These are phyloP conservation scores for Puccinia hordei DNA, from an alignment of 1,284 basidiomycete genomes.

Conservation along the genomic window DNA sequence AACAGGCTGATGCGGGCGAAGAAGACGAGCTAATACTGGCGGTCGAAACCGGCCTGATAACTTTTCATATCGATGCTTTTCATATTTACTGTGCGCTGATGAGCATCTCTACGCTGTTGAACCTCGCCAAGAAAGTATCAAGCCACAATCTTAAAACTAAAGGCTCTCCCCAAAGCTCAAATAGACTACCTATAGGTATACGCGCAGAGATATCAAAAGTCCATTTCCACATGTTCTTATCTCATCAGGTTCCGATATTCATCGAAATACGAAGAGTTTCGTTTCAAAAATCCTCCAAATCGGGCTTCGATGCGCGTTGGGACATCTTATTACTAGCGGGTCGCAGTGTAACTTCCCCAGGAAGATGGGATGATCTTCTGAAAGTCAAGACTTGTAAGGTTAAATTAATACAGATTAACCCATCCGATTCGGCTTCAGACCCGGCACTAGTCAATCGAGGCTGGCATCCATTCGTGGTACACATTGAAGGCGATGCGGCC, in stretches of 20 bases:
- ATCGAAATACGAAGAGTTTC: slow-evolving; percentile 44
- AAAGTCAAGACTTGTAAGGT: slow-evolving; percentile 69
- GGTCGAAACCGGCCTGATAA: slow-evolving; percentile 24
- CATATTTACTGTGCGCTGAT: slow-evolving; percentile 75
- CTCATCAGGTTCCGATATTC: slow-evolving; percentile 47
- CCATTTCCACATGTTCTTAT: slow-evolving; percentile 41
- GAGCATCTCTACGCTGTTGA: slow-evolving; percentile 64
- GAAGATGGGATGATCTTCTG: slow-evolving; percentile 77
- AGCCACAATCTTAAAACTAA: slow-evolving; percentile 35
- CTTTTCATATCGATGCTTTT: slow-evolving; percentile 66
- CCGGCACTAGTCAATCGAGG: slow-evolving; percentile 55
- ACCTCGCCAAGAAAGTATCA: slow-evolving; percentile 53
- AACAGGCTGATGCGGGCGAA: slow-evolving; percentile 17
- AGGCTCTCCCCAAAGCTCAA: neutral
- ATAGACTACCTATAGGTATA: slow-evolving; percentile 45
- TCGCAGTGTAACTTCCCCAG: slow-evolving; percentile 59
- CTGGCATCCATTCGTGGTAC: slow-evolving; percentile 56
- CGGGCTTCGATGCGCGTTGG: slow-evolving; percentile 56
- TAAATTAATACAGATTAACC: slow-evolving; percentile 57
- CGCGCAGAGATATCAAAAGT: slow-evolving; percentile 53
- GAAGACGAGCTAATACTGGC: slow-evolving; percentile 48
- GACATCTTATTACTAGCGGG: slow-evolving; percentile 62
- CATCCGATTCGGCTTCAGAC: slow-evolving; percentile 17
- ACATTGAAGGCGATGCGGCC: slow-evolving; percentile 68
- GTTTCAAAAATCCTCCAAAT: slow-evolving; percentile 52